These are phyloP conservation scores for Akebia trifoliata DNA, from an alignment of 164 flowering plant species.

Conservation along the genomic window DNA sequence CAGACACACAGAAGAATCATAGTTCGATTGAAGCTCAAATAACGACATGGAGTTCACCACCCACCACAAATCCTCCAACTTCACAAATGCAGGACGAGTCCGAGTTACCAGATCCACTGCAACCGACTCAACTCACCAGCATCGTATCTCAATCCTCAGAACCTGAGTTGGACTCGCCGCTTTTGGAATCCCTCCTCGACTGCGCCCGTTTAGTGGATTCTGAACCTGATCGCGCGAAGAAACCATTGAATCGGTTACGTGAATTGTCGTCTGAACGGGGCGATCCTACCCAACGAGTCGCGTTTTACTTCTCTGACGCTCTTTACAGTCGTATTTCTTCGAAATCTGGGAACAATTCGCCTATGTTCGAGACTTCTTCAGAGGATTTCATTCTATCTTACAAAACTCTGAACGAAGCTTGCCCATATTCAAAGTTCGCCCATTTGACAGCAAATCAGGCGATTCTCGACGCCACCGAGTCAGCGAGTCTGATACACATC, in stretches of 20 bases:
- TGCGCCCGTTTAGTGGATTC: slow-evolving; percentile 55
- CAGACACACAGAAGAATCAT: slow-evolving; percentile 28
- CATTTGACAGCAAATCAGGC: slow-evolving; percentile 94
- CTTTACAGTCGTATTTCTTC: slow-evolving; percentile 32
- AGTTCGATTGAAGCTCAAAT: slow-evolving; percentile 12
- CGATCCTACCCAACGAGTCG: slow-evolving; percentile 61
- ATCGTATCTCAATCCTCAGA: slow-evolving; percentile 11
- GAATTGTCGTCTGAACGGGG: slow-evolving; percentile 58
- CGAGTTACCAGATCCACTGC: not conserved
- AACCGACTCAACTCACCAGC: slow-evolving; percentile 6
- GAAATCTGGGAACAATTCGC: slow-evolving; percentile 10
- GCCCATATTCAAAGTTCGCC: slow-evolving; percentile 83
- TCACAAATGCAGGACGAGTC: not conserved
- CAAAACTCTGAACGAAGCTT: slow-evolving; percentile 80
- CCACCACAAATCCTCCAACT: slow-evolving; percentile 12
- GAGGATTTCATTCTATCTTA: slow-evolving; percentile 64
- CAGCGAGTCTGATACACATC: slow-evolving; percentile 60
- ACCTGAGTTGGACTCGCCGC: slow-evolving; percentile 33
- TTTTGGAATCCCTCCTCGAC: slow-evolving; percentile 43
- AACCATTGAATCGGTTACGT: slow-evolving; percentile 40
- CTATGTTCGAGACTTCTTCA: slow-evolving; percentile 26
- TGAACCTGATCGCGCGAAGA: slow-evolving; percentile 44
- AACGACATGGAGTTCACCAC: slow-evolving; percentile 27
- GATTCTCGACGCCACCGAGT: slow-evolving; percentile 73
- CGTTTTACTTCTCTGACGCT: slow-evolving; percentile 63